Evolutionary conservation across 2,329 filamentous ascomycete genomes (phyloP), one percentile per base, ranked within the genome.

Genomic region (Fusarium drepaniforme): DNA sequence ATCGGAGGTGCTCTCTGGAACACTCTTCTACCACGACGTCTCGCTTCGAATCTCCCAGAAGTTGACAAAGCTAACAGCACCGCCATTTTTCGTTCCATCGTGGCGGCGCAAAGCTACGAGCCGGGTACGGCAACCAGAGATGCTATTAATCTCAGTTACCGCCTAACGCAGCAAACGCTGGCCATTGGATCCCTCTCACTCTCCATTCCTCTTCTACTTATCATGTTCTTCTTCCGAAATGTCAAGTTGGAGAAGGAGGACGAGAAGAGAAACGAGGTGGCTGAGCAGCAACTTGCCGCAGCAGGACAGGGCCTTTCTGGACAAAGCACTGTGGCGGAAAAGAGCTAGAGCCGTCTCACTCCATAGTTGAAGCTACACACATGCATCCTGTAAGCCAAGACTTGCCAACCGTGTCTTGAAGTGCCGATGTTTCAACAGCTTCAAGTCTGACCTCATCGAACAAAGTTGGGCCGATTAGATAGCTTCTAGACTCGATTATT

Each of bases 1-100:
- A 60, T 76, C 9, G 76, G 74, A 1, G 74, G 74, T 1, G 74
- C 71, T 1, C 72, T 76, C 1, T 76, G 74, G 74, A 76, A 76
- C 46, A 75, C 74, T 1, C 51, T 76, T 0, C 35, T 76, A 0
- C 74, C 74, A 0, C 51, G 68, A 3, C 66, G 74, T 0, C 71
- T 76, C 1, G 30, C 58, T 0, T 16, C 57, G 0, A 35, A 75
- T 5, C 76, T 53, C 28, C 49, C 49, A 30, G 49, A 53, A 9
- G 18, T 75, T 11, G 71, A 66, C 1, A 44, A 60, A 1, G 64
- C 64, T 0, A 42, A 66, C 5, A 70, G 73, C 0, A 57, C 67
- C 11, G 58, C 53, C 8, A 75, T 75, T 8, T 75, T 75, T 35
- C 64, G 73, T 0, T 71, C 67, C 0, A 75, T 75, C 0, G 73